Percentiles rank a stretch among this genome's conserved stretches.
These are phyloP conservation scores for Trichoderma afroharzianum DNA, from an alignment of 2,329 filamentous ascomycete species.

Conservation along the genomic window DNA sequence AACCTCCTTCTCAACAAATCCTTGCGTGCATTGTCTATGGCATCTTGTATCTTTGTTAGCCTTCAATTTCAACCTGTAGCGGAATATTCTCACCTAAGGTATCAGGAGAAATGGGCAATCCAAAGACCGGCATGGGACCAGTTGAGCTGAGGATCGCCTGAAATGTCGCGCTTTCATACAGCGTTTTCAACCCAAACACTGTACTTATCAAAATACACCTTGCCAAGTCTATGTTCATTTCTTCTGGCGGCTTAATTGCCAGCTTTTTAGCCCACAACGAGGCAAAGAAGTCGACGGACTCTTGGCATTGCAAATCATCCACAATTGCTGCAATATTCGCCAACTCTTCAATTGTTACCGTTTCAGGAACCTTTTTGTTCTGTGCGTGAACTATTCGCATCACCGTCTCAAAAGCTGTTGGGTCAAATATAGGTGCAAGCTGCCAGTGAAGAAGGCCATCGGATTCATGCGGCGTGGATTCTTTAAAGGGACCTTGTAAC, in stretches of 20 bases:
- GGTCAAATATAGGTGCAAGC: slow-evolving; percentile 21
- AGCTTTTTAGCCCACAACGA: slow-evolving; percentile 17
- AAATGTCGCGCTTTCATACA: neutral
- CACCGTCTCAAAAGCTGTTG: slow-evolving; percentile 20
- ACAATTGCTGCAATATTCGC: slow-evolving; percentile 20
- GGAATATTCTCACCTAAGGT: neutral
- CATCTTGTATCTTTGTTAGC: neutral
- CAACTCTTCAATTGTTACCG: slow-evolving; percentile 6
- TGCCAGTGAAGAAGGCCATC: slow-evolving; percentile 19
- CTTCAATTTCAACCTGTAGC: neutral
- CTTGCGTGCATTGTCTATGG: neutral
- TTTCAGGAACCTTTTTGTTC: slow-evolving; percentile 1
- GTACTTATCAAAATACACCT: slow-evolving; percentile 16
- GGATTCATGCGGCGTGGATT: neutral
- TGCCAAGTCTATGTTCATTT: neutral
- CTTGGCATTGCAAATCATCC: slow-evolving; percentile 22
- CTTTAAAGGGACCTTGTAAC: neutral
- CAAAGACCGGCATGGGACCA: neutral
- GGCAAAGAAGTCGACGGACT: slow-evolving; percentile 18
- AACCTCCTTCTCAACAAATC: neutral
- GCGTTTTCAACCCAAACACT: neutral
- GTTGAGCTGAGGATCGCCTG: neutral
- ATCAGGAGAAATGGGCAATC: neutral
- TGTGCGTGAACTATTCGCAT: slow-evolving; percentile 22
- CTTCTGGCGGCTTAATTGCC: neutral